Evolutionary conservation across 352 stramenopile genomes (phyloP), one percentile per base, ranked within the genome.

Genomic region (Phytopythium litorale): DNA sequence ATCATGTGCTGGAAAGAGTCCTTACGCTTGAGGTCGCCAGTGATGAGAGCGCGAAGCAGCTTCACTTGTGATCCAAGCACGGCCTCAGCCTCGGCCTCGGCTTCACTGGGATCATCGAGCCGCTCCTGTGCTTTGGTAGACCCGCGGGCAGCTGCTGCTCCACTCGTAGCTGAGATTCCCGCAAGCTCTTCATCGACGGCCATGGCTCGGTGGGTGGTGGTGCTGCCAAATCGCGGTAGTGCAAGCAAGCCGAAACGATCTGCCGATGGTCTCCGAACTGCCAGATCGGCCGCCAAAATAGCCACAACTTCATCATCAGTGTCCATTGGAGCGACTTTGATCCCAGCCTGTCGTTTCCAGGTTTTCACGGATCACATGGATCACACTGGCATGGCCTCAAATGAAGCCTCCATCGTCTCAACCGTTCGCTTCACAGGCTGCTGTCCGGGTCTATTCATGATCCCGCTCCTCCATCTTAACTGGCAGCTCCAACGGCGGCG

Each of bases 21-120:
- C 60, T 55, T 67, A 72, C 69, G 63, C n/a, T 48, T 16, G 33
- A 80, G 63, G 43, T 78, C 49, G 33, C 66, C 72, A 23, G 56
- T 65, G 23, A 58, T 64, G n/a, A 80, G 54, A 7, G 69, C 70
- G 15, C 75, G 67, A 49, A 78, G 51, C 43, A 81, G 72, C 35
- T 70, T 70, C 33, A 79, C 64, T 46, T 62, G 62, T 60, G 60
- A 72, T 21, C 60, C 66, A 8, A 73, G 60, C 19, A 65, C 50
- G 15, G 56, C 43, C 2, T 42, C 61, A 53, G 48, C 63, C n/a
- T 73, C 70, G 32, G 68, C 60, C 21, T 43, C 28, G 19, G 52
- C 38, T 33, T 78, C 46, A n/a, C 1, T 19, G 21, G 4, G 45
- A 1, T 25, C 45, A 12, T 23, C 43, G 4, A 21, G 7, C n/a